These are phyloP conservation scores for Phytophthora litchii DNA, from an alignment of 352 stramenopile genomes.

Conservation along the genomic window DNA sequence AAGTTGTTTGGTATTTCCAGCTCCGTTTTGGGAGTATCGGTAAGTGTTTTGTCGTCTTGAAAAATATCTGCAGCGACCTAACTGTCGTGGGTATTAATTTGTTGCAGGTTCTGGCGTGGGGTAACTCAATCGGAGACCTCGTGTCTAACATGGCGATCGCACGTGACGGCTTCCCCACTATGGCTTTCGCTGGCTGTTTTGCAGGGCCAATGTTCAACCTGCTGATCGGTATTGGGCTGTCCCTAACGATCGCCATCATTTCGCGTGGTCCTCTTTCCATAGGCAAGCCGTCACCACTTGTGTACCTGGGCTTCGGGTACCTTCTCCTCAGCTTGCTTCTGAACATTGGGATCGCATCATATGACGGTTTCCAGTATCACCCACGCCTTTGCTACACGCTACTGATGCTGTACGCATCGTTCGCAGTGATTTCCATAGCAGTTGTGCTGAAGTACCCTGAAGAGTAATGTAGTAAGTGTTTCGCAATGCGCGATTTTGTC, in stretches of 20 bases:
- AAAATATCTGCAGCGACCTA: slow-evolving; percentile 1
- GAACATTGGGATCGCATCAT: slow-evolving; percentile 62
- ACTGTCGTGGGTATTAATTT: slow-evolving; percentile 17
- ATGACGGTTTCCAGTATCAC: slow-evolving; percentile 68
- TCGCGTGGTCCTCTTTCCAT: slow-evolving; percentile 61
- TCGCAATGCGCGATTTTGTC: not conserved
- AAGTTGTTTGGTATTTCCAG: slow-evolving; percentile 78
- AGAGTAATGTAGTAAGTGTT: slow-evolving; percentile 27
- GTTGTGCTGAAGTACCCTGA: slow-evolving; percentile 45
- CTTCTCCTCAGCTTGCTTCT: slow-evolving; percentile 67
- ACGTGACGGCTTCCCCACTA: slow-evolving; percentile 78
- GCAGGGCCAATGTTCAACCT: slow-evolving; percentile 85
- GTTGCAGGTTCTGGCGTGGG: slow-evolving; percentile 72
- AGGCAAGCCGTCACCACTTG: slow-evolving; percentile 56
- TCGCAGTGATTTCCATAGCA: slow-evolving; percentile 68
- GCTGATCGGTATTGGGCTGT: slow-evolving; percentile 70
- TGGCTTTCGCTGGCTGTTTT: slow-evolving; percentile 86
- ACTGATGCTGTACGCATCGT: slow-evolving; percentile 62
- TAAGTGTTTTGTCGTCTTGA: slow-evolving; percentile 31
- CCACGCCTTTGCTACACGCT: slow-evolving; percentile 65
- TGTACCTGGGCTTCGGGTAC: slow-evolving; percentile 75
- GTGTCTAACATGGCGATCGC: slow-evolving; percentile 84
- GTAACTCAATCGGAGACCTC: slow-evolving; percentile 81
- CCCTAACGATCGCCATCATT: slow-evolving; percentile 66
- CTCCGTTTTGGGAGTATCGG: slow-evolving; percentile 77